A percentile compares a stretch with the other conserved stretches of the same genome.
phyloP scores from a whole-genome alignment of 164 flowering plant species.

The Buxus sempervirens region DNA sequence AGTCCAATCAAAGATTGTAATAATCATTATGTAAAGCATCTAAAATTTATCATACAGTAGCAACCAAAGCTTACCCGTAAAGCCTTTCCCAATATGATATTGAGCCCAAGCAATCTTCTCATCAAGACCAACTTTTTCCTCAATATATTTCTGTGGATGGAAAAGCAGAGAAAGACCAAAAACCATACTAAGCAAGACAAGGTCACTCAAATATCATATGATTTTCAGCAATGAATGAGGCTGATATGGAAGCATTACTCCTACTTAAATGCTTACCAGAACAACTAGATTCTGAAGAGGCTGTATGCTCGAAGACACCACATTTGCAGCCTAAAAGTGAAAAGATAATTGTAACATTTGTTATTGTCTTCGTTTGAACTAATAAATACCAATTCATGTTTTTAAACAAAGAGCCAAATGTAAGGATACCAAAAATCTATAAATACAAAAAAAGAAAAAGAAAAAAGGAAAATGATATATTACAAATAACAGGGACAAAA shows the following conservation, averaged over 20 bases:
- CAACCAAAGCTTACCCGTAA: slow-evolving; percentile 44
- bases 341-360: not conserved
- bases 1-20: no score
- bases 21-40: no score
- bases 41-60: not conserved
- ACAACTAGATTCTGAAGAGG: slow-evolving; percentile 64
- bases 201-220: not conserved
- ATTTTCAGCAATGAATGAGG: not conserved
- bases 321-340: slow-evolving; percentile 62
- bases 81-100: slow-evolving; percentile 60
- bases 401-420: no score
- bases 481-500: not conserved
- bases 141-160: slow-evolving; percentile 52
- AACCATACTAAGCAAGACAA: not conserved
- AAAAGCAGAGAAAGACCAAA: slow-evolving; percentile 2
- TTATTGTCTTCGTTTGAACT: not conserved
- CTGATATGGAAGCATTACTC: not conserved
- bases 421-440: not conserved
- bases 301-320: slow-evolving; percentile 78
- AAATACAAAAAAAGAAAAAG: no score
- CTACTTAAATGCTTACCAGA: slow-evolving; percentile 36
- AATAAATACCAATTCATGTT: no score
- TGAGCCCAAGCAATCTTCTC: slow-evolving; percentile 57
- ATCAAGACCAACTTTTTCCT: slow-evolving; percentile 52
- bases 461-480: not conserved